Percentiles rank a stretch among this genome's conserved stretches.
Evolutionary conservation across 2,329 filamentous ascomycete species (phyloP).

Genomic region (Hansfordia pulvinata): DNA sequence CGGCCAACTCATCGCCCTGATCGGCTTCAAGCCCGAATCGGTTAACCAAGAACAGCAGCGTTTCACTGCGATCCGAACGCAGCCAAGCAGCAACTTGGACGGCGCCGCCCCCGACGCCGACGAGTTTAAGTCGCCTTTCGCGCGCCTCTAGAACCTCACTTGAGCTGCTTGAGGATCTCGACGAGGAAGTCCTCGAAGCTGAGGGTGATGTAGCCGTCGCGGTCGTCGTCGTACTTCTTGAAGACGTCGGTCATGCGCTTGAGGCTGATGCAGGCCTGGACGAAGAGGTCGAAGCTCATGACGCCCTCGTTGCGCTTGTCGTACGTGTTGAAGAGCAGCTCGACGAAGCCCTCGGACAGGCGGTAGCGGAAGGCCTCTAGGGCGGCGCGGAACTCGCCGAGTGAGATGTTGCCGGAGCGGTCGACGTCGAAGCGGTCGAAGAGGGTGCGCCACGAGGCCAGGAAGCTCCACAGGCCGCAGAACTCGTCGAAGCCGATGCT

Average conservation of each 20-base stretch:
- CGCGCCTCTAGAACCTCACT: no score
- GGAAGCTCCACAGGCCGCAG: slow-evolving; percentile 89
- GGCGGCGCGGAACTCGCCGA: slow-evolving; percentile 79
- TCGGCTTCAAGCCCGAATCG: no score
- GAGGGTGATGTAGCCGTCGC: slow-evolving; percentile 81
- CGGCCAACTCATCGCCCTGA: no score
- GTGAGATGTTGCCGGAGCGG: slow-evolving; percentile 71
- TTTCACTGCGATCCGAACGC: no score
- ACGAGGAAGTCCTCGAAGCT: slow-evolving; percentile 73
- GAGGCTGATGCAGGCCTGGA: slow-evolving; percentile 90
- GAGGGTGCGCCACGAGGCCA: slow-evolving; percentile 83
- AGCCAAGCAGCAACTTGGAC: no score
- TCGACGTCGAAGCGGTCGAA: slow-evolving; percentile 95
- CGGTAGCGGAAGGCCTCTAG: slow-evolving; percentile 89
- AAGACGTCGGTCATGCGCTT: slow-evolving; percentile 99
- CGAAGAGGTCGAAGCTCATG: slow-evolving; percentile 91
- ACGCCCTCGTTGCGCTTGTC: slow-evolving; percentile 60
- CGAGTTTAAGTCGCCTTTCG: no score
- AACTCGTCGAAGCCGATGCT: slow-evolving; percentile 94
- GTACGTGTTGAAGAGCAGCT: slow-evolving; percentile 76
- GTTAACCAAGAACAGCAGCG: no score
- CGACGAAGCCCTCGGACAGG: slow-evolving; percentile 70
- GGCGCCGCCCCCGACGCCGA: no score
- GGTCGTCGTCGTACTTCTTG: slow-evolving; percentile 95
- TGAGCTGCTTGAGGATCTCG: slow-evolving; percentile 49